These are phyloP conservation scores for Phlebiopsis flavidoalba DNA, from an alignment of 768 basidiomycete genomes.

Conservation along the genomic window DNA sequence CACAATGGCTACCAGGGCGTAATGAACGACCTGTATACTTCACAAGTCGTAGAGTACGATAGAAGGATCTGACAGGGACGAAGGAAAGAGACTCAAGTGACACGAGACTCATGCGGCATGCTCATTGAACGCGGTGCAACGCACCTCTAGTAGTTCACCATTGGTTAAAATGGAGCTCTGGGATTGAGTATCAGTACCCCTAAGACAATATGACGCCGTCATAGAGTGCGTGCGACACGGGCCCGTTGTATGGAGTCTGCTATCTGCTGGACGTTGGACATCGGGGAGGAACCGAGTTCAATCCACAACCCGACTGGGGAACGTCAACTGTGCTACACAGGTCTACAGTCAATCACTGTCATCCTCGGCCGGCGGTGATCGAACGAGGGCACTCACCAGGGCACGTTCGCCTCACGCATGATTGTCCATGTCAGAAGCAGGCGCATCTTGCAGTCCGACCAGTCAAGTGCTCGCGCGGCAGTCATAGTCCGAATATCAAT, in stretches of 20 bases:
- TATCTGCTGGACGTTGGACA: not conserved
- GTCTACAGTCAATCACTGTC: not conserved
- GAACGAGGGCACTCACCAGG: not conserved
- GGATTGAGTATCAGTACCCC: not conserved
- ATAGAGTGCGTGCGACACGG: not conserved
- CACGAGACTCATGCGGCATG: not conserved
- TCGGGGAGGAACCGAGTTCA: not conserved
- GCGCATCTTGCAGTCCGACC: no score
- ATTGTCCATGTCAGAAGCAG: not conserved
- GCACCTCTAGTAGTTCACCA: not conserved
- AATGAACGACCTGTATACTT: not conserved
- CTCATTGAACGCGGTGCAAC: not conserved
- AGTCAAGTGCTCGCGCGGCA: no score
- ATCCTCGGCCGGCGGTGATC: not conserved
- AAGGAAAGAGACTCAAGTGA: not conserved
- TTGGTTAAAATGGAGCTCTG: not conserved
- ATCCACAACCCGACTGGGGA: not conserved
- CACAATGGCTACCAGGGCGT: no score
- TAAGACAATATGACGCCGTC: not conserved
- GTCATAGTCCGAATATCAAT: no score
- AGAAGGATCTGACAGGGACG: not conserved
- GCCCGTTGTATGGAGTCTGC: not conserved
- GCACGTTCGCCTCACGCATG: not conserved
- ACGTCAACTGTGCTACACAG: no score
- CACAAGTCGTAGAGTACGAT: not conserved